These are phyloP conservation scores for Coniosporium tulheliwenetii DNA, from an alignment of 2,329 filamentous ascomycete genomes.

Conservation along the genomic window DNA sequence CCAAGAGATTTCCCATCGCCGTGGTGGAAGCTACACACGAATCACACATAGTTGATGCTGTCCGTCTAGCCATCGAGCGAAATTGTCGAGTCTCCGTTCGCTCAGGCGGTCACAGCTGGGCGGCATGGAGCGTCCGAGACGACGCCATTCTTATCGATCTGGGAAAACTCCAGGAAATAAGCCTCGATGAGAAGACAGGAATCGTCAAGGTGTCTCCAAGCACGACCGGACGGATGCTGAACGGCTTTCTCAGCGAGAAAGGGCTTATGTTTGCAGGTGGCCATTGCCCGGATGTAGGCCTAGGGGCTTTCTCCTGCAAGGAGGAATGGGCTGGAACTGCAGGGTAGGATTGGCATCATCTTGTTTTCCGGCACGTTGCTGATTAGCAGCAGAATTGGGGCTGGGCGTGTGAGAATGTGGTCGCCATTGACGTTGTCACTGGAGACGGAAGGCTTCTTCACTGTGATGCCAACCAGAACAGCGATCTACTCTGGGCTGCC, in stretches of 20 bases:
- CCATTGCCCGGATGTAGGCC: conserved; percentile 40
- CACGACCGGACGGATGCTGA: conserved; percentile 30
- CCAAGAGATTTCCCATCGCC: conserved; percentile 23
- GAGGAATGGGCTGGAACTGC: conserved; percentile 44
- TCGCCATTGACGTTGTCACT: conserved; percentile 32
- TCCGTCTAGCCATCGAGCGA: conserved; percentile 16
- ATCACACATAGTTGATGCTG: conserved; percentile 19
- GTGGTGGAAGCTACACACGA: conserved; percentile 23
- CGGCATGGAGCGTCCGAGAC: conserved; percentile 33
- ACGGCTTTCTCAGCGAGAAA: conserved; percentile 19
- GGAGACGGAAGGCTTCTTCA: conserved; percentile 24
- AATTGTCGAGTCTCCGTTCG: conserved; percentile 27
- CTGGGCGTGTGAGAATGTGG: conserved; percentile 34
- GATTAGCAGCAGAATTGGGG: conserved; percentile 31
- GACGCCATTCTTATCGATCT: conserved; percentile 29
- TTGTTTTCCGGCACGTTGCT: background rate
- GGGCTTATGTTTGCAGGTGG: conserved; percentile 36
- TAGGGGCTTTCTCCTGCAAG: conserved; percentile 41
- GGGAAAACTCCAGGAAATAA: conserved; percentile 22
- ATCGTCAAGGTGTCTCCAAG: conserved; percentile 30
- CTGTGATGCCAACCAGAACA: conserved; percentile 22
- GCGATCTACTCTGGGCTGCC: conserved; percentile 34
- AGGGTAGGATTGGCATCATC: conserved; percentile 17
- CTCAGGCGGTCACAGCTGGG: conserved; percentile 34
- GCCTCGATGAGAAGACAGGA: conserved; percentile 21